These are phyloP conservation scores for Macrolepiota albuminosa DNA, from an alignment of 768 basidiomycete genomes.

Conservation along the genomic window DNA sequence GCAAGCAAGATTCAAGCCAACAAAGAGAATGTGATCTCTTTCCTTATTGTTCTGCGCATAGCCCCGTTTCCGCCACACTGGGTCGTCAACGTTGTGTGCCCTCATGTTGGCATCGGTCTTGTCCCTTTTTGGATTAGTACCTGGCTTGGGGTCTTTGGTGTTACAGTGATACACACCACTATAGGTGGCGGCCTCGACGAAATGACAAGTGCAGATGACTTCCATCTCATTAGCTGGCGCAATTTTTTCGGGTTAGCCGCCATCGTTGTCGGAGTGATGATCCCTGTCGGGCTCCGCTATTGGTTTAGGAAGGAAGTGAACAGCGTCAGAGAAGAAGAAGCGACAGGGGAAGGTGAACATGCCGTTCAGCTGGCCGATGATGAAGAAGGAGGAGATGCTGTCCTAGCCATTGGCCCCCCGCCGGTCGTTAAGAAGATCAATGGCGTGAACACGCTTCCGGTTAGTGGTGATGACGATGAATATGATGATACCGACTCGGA, in stretches of 20 bases:
- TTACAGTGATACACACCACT: slow-evolving; percentile 90
- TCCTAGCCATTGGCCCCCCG: slow-evolving; percentile 55
- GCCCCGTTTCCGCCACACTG: slow-evolving; percentile 95
- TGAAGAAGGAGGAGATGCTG: slow-evolving; percentile 34
- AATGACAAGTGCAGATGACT: slow-evolving; percentile 93
- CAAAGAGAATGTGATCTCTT: slow-evolving; percentile 83
- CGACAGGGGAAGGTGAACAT: slow-evolving; percentile 19
- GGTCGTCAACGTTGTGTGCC: slow-evolving; percentile 91
- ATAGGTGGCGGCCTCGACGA: slow-evolving; percentile 91
- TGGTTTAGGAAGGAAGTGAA: slow-evolving; percentile 68
- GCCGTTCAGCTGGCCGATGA: slow-evolving; percentile 18
- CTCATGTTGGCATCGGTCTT: slow-evolving; percentile 85
- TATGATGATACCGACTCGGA: slow-evolving; percentile 47
- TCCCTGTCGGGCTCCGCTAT: slow-evolving; percentile 85
- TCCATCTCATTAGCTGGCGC: slow-evolving; percentile 87
- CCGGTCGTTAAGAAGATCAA: slow-evolving; percentile 38
- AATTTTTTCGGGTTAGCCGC: slow-evolving; percentile 86
- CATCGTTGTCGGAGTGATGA: slow-evolving; percentile 87
- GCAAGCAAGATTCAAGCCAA: slow-evolving; percentile 71
- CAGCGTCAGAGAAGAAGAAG: slow-evolving; percentile 32
- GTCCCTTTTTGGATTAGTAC: slow-evolving; percentile 88
- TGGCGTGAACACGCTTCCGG: slow-evolving; percentile 23
- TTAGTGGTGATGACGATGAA: slow-evolving; percentile 30
- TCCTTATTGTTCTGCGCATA: slow-evolving; percentile 91
- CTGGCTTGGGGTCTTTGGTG: slow-evolving; percentile 86